Percentiles rank a stretch among this genome's conserved stretches.
These are phyloP conservation scores for Debaryomyces maramus DNA, from an alignment of 805 yeast genomes.

Conservation along the genomic window DNA sequence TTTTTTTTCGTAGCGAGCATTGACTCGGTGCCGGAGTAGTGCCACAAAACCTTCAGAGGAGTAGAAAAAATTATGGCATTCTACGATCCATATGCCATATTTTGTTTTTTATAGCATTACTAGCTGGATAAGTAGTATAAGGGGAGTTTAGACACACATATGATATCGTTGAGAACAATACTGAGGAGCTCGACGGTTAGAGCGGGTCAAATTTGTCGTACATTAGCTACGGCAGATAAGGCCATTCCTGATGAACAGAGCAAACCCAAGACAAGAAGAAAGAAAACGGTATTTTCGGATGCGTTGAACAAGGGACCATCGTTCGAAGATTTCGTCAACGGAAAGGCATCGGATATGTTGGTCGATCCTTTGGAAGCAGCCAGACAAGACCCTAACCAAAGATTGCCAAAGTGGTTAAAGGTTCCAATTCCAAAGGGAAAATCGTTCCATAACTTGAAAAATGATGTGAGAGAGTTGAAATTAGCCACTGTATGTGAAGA, in stretches of 20 bases:
- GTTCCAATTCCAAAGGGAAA: constrained; percentile 97
- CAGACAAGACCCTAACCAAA: constrained; percentile 62
- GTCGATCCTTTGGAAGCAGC: constrained; percentile 80
- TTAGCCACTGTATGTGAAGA: constrained; percentile 97
- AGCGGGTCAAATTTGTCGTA: constrained; percentile 2
- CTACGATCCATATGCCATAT: neutral
- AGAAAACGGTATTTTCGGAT: constrained; percentile 64
- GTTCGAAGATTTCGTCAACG: constrained; percentile 85
- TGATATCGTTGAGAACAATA: constrained; percentile 1
- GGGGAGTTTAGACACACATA: no score
- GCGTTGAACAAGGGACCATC: constrained; percentile 82
- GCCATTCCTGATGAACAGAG: constrained; percentile 4
- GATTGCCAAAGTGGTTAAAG: constrained; percentile 91
- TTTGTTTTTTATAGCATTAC: no score
- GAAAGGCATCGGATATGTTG: constrained; percentile 67
- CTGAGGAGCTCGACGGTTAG: neutral
- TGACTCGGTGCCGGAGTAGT: neutral
- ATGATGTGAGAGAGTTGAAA: constrained; percentile 84
- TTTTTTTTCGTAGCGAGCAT: neutral
- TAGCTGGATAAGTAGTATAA: no score
- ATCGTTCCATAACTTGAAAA: constrained; percentile 74
- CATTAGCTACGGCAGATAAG: constrained; percentile 17
- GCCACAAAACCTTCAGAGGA: neutral
- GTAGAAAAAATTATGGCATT: no score
- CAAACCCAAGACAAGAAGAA: constrained; percentile 40